Base-by-base conservation (phyloP, 2,329 filamentous ascomycete genomes). In the Paramyrothecium roridum region DNA sequence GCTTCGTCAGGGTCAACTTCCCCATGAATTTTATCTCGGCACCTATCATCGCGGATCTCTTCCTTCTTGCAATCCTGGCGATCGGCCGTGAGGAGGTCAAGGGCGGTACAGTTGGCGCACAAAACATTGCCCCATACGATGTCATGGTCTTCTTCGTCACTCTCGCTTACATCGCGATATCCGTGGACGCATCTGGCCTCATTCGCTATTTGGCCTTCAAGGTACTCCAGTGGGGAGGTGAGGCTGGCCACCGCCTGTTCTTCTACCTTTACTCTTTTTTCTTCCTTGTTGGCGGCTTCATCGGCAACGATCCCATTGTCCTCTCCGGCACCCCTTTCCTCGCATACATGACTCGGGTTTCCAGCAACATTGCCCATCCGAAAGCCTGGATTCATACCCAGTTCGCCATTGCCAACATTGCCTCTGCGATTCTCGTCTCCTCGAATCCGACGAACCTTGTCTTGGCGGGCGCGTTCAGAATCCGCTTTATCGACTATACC, bases 391-490 rank as follows among this genome's bases (percentile, higher is more conserved):
- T 91, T 21, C 81, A 85, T 61, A 83, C 82, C 2, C 88, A 91
- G 56, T 91, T 91, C 55, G 81, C 88, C 17, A 70, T 90, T 1
- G 87, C 87, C 52, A 91, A 91, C 58, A 88, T 91, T 50, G 85
- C 84, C 2, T 91, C 88, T 0, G 87, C 89, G 0, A 89, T 91
- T 22, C 75, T 92, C 13, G 89, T 92, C 11, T 91, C 88, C 0
- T 91, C 88, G 0, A 91, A 91, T 57, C 89, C 89, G 0, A 91
- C 89, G 2, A 91, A 91, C 54, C 79, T 91, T 8, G 88, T 91
- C 0, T 78, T 91, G 0, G 87, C 88, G 0, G 87, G 88, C 3
- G 88, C 88, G 2, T 91, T 91, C 64, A 64, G 81, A 3, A 86
- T 91, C 73, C 87, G 81, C 52, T 91, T 91, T 67, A 83, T 91